Base-by-base conservation (phyloP, 177 flowering plant genomes). In the Vitis hybrid region DNA sequence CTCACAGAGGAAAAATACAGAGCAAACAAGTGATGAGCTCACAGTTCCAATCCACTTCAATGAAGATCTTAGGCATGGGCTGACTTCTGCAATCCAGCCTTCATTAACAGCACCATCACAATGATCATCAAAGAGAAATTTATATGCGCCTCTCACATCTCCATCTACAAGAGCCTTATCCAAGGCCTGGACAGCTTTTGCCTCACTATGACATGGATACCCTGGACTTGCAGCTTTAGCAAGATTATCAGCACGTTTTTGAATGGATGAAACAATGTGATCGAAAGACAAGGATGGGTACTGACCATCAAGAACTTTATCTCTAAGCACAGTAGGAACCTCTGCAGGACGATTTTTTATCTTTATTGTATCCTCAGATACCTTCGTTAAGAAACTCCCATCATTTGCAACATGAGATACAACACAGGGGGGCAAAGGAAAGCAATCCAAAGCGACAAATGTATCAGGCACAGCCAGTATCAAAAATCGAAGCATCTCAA, bases 401-500 rank as follows among this genome's bases (percentile, higher is more conserved):
- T 82, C 85, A 78, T 77, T 88, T 32, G 62, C 75, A 18, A 70
- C 73, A 67, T 81, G 79, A 48, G 88, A 85, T 51, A 79, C 72
- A 6, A 96, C 87, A 79, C 82, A 79, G 7, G 81, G 65, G 23
- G 96, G 97, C 69, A 96, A 72, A 26, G 97, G 97, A 76, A 94
- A 92, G 83, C 97, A 92, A 81, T 96, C 97, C 85, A 94, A 80
- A 61, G 93, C 91, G 78, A 94, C 97, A 83, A 96, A 92, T 49
- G 98, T 94, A 79, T 94, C 98, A 52, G 99, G 99, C 2, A 91
- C 97, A 70, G 96, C 88, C 19, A 91, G 71, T 67, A 96, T 77
- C 74, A 96, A 74, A 79, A 88, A 96, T 9, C 91, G 96, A 72
- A 96, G 88, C 88, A 96, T 87, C 83, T 94, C 99, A 76, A 83